phyloP scores from a whole-genome alignment of 2,329 filamentous ascomycete species.

The Hypoxylon sp. region DNA sequence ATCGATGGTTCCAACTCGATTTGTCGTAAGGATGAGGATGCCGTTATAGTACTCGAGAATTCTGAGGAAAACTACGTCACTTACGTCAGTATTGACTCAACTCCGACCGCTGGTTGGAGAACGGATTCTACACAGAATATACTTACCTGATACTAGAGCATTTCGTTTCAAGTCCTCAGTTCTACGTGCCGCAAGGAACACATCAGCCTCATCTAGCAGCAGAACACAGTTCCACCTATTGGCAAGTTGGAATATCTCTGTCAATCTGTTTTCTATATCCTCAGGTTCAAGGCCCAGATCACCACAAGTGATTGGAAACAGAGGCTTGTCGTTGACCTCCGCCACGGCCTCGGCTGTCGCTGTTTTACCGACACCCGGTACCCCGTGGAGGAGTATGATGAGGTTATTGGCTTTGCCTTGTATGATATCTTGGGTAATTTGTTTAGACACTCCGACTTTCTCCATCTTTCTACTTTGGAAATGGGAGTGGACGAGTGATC shows the following conservation, averaged over 20 bases:
- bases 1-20: conserved; percentile 61
- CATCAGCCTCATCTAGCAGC: conserved; percentile 45
- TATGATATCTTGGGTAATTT: conserved; percentile 59
- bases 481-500: conserved; percentile 59
- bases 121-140: no score
- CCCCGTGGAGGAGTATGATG: conserved; percentile 62
- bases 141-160: conserved; percentile 37
- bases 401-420: conserved; percentile 63
- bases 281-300: conserved; percentile 61
- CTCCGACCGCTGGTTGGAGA: no score
- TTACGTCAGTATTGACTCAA: no score
- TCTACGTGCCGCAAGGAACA: conserved; percentile 36
- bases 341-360: conserved; percentile 62
- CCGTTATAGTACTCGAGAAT: conserved; percentile 60
- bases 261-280: conserved; percentile 59
- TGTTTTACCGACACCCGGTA: conserved; percentile 66
- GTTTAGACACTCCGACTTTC: conserved; percentile 51
- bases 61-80: conserved; percentile 53
- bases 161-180: conserved; percentile 45
- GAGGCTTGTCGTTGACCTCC: conserved; percentile 59
- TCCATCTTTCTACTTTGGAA: conserved; percentile 59
- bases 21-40: conserved; percentile 60
- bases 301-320: conserved; percentile 66
- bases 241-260: conserved; percentile 61
- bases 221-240: conserved; percentile 52